Percentiles rank a stretch among this genome's conserved stretches.
Conservation (phyloP, 257 asterid species). For the Jacaranda mimosifolia region DNA sequence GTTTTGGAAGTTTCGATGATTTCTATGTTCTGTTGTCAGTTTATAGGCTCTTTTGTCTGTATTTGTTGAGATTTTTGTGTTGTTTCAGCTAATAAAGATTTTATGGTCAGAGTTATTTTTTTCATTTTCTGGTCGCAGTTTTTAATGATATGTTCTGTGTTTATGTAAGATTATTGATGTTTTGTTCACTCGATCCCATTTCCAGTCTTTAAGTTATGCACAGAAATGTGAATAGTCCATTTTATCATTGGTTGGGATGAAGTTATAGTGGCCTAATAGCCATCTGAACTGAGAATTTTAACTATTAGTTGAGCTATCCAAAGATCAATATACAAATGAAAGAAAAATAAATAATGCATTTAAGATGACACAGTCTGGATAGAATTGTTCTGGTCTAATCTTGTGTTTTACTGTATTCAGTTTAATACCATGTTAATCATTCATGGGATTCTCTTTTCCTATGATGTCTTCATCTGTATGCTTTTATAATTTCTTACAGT, state of each 20-base stretch:
- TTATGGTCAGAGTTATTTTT: not conserved
- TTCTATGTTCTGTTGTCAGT: slow-evolving; percentile 21
- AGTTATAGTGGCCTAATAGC: slow-evolving; percentile 19
- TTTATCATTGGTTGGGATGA: not conserved
- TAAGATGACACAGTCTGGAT: not conserved
- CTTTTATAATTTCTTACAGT: slow-evolving; percentile 47
- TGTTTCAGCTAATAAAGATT: slow-evolving; percentile 5
- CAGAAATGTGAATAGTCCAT: not conserved
- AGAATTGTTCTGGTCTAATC: not conserved
- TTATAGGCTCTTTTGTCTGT: not conserved
- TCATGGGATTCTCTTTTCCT: slow-evolving; percentile 11
- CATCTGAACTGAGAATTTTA: not conserved
- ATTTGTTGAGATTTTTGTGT: slow-evolving; percentile 15
- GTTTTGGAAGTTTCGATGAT: slow-evolving; percentile 19
- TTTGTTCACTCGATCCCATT: too few relatives aligned
- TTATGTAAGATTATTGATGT: not conserved
- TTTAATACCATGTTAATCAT: not conserved
- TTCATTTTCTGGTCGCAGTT: not conserved
- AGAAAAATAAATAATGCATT: not conserved
- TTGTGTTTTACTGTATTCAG: not conserved
- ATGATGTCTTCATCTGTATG: slow-evolving; percentile 20
- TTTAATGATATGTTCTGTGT: not conserved
- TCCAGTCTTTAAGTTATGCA: not conserved
- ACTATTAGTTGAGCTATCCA: slow-evolving; percentile 1
- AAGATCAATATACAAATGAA: not conserved